Evolutionary conservation across 257 asterid genomes (phyloP), one percentile per base, ranked within the genome.

Genomic region (Cynanchum wilfordii): DNA sequence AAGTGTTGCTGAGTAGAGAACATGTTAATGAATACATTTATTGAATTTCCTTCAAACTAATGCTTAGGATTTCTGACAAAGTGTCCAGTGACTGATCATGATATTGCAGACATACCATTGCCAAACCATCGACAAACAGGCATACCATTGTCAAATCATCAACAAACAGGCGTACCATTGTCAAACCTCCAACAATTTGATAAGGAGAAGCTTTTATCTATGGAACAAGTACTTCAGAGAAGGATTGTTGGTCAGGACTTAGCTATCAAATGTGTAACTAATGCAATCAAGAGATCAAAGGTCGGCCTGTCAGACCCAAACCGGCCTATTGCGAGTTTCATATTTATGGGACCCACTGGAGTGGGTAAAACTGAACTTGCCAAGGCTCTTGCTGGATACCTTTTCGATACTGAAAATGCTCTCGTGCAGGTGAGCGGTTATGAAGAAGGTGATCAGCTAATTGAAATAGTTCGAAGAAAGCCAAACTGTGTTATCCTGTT

Each of bases 281-380:
- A 90, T 76, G 97, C 97, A 24, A 93, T 93, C 79, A 85, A 95
- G 65, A 97, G 98, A 40, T 93, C 98, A 10, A 78, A 97, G 77
- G 97, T 95, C 2, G 98, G 98, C 57, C 89, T 93, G 27, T 93
- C 98, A 0, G 98, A 93, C 80, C 97, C 98, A 5, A 85, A 86
- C 56, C 86, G 96, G 7, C 98, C 98, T 9, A 93, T 93, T 58
- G 97, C 98, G 11, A 93, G 98, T 82, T 93, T 93, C 82, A 93
- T 93, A 97, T 93, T 93, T 75, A 93, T 93, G 98, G 98, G 98
- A 38, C 98, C 98, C 6, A 90, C 98, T 1, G 97, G 98, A 50
- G 97, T n/a, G n/a, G n/a, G n/a, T n/a, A n/a, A n/a, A n/a, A n/a
- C n/a, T n/a, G n/a, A n/a, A n/a, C n/a, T n/a, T 93, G 57, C 87